These are phyloP conservation scores for Starmerella vitae DNA, from an alignment of 805 yeast genomes.

Conservation along the genomic window DNA sequence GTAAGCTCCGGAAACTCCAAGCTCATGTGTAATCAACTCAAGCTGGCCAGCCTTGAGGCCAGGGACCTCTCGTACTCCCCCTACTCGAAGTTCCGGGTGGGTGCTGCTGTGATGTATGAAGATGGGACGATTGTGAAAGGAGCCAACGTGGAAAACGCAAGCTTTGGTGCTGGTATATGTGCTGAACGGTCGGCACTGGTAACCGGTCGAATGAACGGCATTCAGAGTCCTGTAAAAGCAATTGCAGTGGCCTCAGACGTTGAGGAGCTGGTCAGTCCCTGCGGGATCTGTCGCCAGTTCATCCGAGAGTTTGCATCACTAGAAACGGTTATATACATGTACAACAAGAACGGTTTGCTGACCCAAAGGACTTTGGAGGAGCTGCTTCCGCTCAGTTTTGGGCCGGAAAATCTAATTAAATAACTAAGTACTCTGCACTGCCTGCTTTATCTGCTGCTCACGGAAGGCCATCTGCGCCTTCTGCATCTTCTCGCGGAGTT, in stretches of 20 bases:
- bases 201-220: conserved; percentile 35
- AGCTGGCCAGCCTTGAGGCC: conserved; percentile 29
- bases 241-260: conserved; percentile 55
- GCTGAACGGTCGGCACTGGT: conserved; percentile 61
- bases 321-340: conserved; percentile 55
- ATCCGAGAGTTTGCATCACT: conserved; percentile 60
- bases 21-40: conserved; percentile 14
- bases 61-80: conserved; percentile 48
- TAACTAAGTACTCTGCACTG: conserved; percentile 5
- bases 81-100: conserved; percentile 71
- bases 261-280: conserved; percentile 56
- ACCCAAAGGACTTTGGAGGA: conserved; percentile 41
- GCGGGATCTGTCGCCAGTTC: conserved; percentile 89
- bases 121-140: conserved; percentile 45
- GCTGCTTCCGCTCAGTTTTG: conserved; percentile 72
- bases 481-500: conserved; percentile 44
- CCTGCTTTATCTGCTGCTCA: conserved; percentile 15
- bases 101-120: conserved; percentile 53
- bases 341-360: conserved; percentile 32
- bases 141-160: conserved; percentile 87
- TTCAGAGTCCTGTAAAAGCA: conserved; percentile 33
- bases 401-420: conserved; percentile 49
- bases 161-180: conserved; percentile 67
- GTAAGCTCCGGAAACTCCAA: conserved; percentile 40
- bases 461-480: conserved; percentile 21